phyloP scores from a whole-genome alignment of 345 rosid species.

The Geranium rotundifolium region DNA sequence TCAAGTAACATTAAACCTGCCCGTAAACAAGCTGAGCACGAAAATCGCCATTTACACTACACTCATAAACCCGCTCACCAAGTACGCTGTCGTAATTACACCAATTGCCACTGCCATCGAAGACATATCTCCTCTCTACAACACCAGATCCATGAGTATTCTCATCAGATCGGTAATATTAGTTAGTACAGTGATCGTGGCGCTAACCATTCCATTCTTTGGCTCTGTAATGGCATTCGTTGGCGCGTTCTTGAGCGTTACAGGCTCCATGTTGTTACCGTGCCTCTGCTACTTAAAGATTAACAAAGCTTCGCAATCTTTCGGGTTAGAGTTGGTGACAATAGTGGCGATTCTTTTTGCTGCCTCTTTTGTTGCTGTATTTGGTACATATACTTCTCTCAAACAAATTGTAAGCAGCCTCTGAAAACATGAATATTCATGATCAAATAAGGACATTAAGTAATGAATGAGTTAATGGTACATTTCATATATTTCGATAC shows the following conservation, averaged over 20 bases:
- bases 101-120: slow-evolving; percentile 49
- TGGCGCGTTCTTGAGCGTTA: slow-evolving; percentile 46
- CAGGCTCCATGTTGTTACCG: slow-evolving; percentile 39
- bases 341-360: slow-evolving; percentile 26
- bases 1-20: slow-evolving; percentile 62
- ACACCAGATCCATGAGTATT: slow-evolving; percentile 26
- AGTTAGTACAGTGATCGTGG: slow-evolving; percentile 45
- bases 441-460: no score
- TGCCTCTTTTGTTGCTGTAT: slow-evolving; percentile 23
- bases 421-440: slow-evolving; percentile 3
- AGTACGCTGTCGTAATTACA: slow-evolving; percentile 38
- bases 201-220: slow-evolving; percentile 47
- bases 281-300: slow-evolving; percentile 57
- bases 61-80: slow-evolving; percentile 49
- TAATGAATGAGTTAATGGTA: no score
- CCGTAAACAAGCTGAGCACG: slow-evolving; percentile 28
- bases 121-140: slow-evolving; percentile 18
- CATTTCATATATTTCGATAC: no score
- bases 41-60: slow-evolving; percentile 49
- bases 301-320: slow-evolving; percentile 15
- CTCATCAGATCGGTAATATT: slow-evolving; percentile 32
- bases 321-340: slow-evolving; percentile 25
- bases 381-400: slow-evolving; percentile 43
- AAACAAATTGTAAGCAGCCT: slow-evolving; percentile 36
- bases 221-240: slow-evolving; percentile 56